Conservation (phyloP, 176 grass and related monocot species). For the Musa beccarii region DNA sequence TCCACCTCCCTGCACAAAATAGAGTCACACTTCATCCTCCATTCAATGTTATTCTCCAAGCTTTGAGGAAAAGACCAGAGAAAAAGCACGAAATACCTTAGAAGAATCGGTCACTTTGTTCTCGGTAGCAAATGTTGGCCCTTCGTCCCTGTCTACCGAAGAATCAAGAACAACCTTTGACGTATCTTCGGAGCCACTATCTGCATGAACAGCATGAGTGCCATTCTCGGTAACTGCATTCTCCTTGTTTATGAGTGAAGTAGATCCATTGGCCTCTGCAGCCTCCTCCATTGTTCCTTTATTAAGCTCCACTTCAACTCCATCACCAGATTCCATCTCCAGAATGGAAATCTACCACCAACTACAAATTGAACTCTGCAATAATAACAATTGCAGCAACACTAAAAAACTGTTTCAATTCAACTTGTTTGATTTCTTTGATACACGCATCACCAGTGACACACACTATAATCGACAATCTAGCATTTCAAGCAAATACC, state of each 20-base stretch:
- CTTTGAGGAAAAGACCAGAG: not conserved
- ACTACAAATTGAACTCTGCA: constrained; percentile 8
- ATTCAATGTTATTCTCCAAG: not conserved
- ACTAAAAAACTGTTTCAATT: not conserved
- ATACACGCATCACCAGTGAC: not conserved
- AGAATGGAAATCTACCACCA: not conserved
- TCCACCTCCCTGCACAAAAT: constrained; percentile 45
- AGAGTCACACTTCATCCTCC: not conserved
- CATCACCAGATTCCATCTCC: constrained; percentile 14
- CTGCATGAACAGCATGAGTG: not conserved
- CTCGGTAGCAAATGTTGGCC: constrained; percentile 10
- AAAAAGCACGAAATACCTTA: constrained; percentile 12
- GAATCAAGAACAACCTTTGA: not conserved
- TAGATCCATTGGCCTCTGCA: constrained; percentile 5
- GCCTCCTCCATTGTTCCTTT: not conserved
- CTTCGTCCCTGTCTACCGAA: not conserved
- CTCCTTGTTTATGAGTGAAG: constrained; percentile 6
- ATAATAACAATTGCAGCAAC: not conserved
- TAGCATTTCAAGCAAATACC: not conserved
- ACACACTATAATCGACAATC: not conserved
- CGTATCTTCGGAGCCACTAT: not conserved
- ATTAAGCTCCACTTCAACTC: not conserved
- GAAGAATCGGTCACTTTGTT: not conserved
- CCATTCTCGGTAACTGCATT: constrained; percentile 9
- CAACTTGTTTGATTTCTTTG: not conserved